These are phyloP conservation scores for Glycine tomentella DNA, from an alignment of 306 rosid genomes.

Conservation along the genomic window DNA sequence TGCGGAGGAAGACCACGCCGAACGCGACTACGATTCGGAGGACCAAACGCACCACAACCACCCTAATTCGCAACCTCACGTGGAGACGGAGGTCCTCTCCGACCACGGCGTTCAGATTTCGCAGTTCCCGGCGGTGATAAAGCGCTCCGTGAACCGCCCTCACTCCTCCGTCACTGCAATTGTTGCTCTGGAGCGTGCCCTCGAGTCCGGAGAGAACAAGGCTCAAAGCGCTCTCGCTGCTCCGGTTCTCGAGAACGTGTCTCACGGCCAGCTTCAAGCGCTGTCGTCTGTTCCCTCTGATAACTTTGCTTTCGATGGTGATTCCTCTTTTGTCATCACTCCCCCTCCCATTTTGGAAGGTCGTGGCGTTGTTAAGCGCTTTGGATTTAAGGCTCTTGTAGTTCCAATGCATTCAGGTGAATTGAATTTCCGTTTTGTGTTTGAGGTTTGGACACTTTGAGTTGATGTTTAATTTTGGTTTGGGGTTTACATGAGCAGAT, in stretches of 20 bases:
- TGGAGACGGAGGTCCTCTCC: slow-evolving; percentile 75
- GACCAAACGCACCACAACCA: slow-evolving; percentile 54
- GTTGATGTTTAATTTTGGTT: slow-evolving; percentile 29
- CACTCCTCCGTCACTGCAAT: slow-evolving; percentile 78
- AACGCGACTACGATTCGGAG: slow-evolving; percentile 72
- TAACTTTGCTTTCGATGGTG: slow-evolving; percentile 66
- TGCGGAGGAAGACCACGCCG: slow-evolving; percentile 62
- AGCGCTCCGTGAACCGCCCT: slow-evolving; percentile 77
- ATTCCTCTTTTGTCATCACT: slow-evolving; percentile 67
- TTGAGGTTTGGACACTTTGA: neutral
- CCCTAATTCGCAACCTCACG: slow-evolving; percentile 48
- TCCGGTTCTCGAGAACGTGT: slow-evolving; percentile 77
- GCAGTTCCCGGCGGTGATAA: slow-evolving; percentile 75
- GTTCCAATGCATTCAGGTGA: slow-evolving; percentile 98
- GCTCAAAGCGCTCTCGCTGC: slow-evolving; percentile 48
- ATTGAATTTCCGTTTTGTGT: neutral
- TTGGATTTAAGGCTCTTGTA: slow-evolving; percentile 79
- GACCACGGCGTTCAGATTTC: slow-evolving; percentile 70
- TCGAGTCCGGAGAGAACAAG: slow-evolving; percentile 65
- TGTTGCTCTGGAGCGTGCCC: slow-evolving; percentile 81
- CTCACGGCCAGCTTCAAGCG: slow-evolving; percentile 96
- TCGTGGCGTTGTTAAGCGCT: slow-evolving; percentile 89
- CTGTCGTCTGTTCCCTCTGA: slow-evolving; percentile 80
- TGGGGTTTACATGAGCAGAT: slow-evolving; percentile 62
- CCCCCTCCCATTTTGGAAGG: slow-evolving; percentile 89